Evolutionary conservation across 306 rosid genomes (phyloP), one percentile per base, ranked within the genome.

Genomic region (Luffa aegyptiaca): DNA sequence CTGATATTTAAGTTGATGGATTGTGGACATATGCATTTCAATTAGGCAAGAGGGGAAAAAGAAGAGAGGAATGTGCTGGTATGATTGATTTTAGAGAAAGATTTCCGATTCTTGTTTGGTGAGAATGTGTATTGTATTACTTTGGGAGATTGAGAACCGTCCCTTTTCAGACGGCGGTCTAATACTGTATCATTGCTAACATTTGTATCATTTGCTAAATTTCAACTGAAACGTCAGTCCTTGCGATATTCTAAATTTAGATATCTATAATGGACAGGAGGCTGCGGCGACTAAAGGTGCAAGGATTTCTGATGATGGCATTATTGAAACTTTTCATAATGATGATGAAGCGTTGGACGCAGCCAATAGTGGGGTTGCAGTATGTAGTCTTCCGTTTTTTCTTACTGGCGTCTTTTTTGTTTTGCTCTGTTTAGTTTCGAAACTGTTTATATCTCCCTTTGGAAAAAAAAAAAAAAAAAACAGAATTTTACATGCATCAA

Each of bases 291-390:
- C 77, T 74, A 80, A 76, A 36, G 98, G 96, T 6, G 88, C 94
- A 10, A 85, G 80, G 82, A 84, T 94, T 59, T 92, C 94, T 2
- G 86, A 80, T 79, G 92, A 87, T 35, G 97, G 96, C 69, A 77
- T 90, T 55, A 18, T 92, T 69, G 89, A 91, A 88, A 90, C 93
- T 33, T 94, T 92, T 81, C 80, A 81, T 48, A 92, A 91, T 76
- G 97, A 94, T 75, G 95, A 91, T 63, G 90, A 90, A 57, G 97
- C 97, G 18, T 80, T 92, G 21, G 90, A 90, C 57, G 98, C 95
- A 1, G 82, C 69, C 12, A 85, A 88, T 36, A 86, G 85, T 53
- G 93, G 92, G 10, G 90, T 91, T 83, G 92, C 55, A 85, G 97
- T 94, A 83, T 17, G 96, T 78, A 37, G 72, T 78, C 42, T 45